Base-by-base conservation (phyloP, 139 green algal genomes). In the Parachlorella kessleri region DNA sequence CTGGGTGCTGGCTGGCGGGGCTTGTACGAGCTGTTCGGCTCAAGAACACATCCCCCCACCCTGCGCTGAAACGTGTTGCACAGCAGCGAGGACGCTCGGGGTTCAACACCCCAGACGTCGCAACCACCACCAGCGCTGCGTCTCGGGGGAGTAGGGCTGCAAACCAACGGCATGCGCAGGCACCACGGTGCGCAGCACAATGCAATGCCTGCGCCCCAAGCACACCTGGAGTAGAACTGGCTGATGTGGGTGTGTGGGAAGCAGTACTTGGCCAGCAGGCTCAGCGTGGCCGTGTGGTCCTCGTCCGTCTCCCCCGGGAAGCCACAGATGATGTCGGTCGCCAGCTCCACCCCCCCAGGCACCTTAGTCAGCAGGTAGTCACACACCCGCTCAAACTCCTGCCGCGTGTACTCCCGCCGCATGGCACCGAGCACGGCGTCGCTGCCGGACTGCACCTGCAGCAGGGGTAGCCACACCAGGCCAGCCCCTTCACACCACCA, bases 291-390 rank as follows among this genome's bases (percentile, higher is more conserved):
- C 2, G 83, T 66, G 68, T 92, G 92, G 79, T 98, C 95, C 6
- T 86, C 92, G 0, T 91, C 89, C 0, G 79, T 95, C 78, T 98
- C 95, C 0, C 92, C 91, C 28, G 91, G 86, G n/a, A 89, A 87
- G 24, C 75, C 71, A 35, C 71, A 92, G 75, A 98, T 98, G 89
- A 98, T 95, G 83, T 98, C 95, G 21, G 95, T 98, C n/a, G 95
- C 94, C 10, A 98, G 85, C 74, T 96, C 78, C 81, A 98, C 64
- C 3, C 76, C 89, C 21, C 48, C 66, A 1, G 92, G 92, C 64
- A 97, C 92, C 0, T 48, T 21, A 28, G 53, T 65, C 73, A 92
- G 75, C 80, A 98, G 87, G 24, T 85, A 92, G 83, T 98, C 95
- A 35, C 72, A 83, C 54, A 97, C 92, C 14, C 48, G 76, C 64